Base-by-base conservation (phyloP, 805 yeast species). In the Candida tammaniensis region DNA sequence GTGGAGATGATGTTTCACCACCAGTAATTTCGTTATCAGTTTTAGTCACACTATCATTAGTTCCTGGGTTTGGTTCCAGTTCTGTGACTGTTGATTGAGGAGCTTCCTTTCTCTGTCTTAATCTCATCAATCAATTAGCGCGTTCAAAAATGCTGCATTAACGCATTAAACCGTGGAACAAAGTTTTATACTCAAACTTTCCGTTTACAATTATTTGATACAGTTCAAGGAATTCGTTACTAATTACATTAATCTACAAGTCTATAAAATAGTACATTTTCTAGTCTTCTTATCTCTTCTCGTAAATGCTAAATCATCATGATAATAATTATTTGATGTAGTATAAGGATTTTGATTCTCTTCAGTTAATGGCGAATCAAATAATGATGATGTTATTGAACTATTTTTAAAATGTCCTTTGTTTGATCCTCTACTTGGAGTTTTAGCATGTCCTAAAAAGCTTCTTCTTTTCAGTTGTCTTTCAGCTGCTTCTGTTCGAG, bases 281-380 rank as follows among this genome's bases (percentile, higher is more conserved):
- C 51, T 55, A 38, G 48, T 49, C 47, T 55, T 61, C 42, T 49
- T 49, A 30, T 53, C 51, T 24, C 54, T 47, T 32, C 66, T 52
- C 4, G 68, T 58, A 37, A 64, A 67, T 24, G 64, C 69, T 51
- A 63, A 63, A 51, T 67, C 72, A 19, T 65, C 69, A 22, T 62
- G 62, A 36, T 62, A 56, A 44, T 64, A 39, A 23, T 27, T 31
- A 14, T 26, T 14, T 13, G 30, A 45, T 25, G 39, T 27, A n/a
- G 42, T 35, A 39, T 66, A 66, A 12, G 71, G 71, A 31, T 65
- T 65, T 45, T 55, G 57, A 15, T 50, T 54, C 33, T 64, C 70
- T 45, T 67, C 73, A 9, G 55, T 46, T 42, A 68, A 58, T 11
- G 73, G 73, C n/a, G 55, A 48, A 36, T 66, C 66, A 30, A 64